Evolutionary conservation across 2,329 filamentous ascomycete genomes (phyloP), one percentile per base, ranked within the genome.

Genomic region (Sporothrix brunneoviolacea): DNA sequence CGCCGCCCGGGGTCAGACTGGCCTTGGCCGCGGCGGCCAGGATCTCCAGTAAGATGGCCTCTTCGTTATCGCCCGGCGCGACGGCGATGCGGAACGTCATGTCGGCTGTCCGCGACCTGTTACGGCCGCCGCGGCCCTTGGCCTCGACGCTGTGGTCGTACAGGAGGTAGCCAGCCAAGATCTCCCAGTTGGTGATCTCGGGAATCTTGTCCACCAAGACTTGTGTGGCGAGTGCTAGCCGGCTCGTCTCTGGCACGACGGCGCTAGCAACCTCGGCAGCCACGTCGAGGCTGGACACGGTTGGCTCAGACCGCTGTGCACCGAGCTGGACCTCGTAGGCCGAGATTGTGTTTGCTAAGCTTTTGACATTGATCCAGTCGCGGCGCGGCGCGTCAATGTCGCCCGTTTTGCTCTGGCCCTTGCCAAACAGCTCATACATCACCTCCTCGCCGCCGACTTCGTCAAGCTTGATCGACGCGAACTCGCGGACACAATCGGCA

Each of bases 291-390:
- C 69, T 70, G 30, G 54, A 48, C 4, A 49, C 40, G 3, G 45
- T 42, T 27, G 40, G 43, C 18, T 53, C 56, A 10, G 50, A 15
- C n/a, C 70, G 66, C 15, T 69, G 59, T 21, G 68, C 66, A 45
- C 79, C 74, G 38, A 83, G 73, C 58, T 88, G 83, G 6, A 77
- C 73, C 62, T 96, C 89, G 61, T 96, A 97, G 9, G 81, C 79
- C 28, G 86, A 79, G 22, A 98, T 74, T 10, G 87, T 85, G 65
- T 95, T 89, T 3, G 86, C 88, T 13, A 98, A 74, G 57, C 86
- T 91, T 68, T 97, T 98, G 63, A 94, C 81, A 62, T 88, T 89
- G 60, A 97, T 80, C 93, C 93, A 98, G 55, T 86, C 84, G 40
- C 82, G 74, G 54, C 86, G 83, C 3, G 91, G 88, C 2, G 82